Percentiles rank a stretch among this genome's conserved stretches.
Conservation (phyloP, 2,329 filamentous ascomycete genomes). For the Nectriaceae sp. region DNA sequence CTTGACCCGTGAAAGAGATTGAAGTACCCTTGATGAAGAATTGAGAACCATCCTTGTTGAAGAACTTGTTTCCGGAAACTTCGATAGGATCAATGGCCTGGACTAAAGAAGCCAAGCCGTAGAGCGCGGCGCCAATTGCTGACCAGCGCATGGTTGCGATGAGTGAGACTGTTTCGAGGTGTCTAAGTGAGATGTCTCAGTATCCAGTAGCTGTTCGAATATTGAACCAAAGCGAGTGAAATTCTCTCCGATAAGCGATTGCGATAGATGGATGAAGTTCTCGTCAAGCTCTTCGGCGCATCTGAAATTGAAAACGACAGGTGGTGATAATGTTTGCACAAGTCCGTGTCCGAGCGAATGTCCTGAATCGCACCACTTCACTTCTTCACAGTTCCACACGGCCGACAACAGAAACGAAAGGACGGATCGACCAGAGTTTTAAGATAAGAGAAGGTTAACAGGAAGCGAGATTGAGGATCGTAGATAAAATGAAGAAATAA, state of each 20-base stretch:
- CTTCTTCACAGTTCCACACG: not conserved
- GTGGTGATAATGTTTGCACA: not conserved
- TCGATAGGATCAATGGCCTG: constrained; percentile 51
- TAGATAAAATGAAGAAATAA: not conserved
- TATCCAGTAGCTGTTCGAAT: not conserved
- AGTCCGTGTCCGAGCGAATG: not conserved
- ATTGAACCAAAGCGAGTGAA: not conserved
- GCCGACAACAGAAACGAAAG: not conserved
- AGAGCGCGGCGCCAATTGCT: constrained; percentile 35
- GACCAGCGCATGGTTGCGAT: constrained; percentile 40
- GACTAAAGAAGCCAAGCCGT: constrained; percentile 34
- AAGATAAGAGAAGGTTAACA: not conserved
- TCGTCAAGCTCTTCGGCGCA: not conserved
- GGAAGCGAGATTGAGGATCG: not conserved
- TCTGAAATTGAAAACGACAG: not conserved
- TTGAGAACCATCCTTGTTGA: constrained; percentile 76
- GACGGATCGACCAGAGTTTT: not conserved
- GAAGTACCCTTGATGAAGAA: constrained; percentile 78
- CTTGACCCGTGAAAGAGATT: not conserved
- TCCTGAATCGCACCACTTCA: not conserved
- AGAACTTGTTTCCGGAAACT: constrained; percentile 78
- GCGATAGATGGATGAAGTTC: no score
- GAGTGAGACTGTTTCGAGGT: not conserved
- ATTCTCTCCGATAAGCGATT: not conserved
- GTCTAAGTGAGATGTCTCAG: not conserved